These are phyloP conservation scores for Cladosporium sp. DNA, from an alignment of 2,329 filamentous ascomycete genomes.

Conservation along the genomic window DNA sequence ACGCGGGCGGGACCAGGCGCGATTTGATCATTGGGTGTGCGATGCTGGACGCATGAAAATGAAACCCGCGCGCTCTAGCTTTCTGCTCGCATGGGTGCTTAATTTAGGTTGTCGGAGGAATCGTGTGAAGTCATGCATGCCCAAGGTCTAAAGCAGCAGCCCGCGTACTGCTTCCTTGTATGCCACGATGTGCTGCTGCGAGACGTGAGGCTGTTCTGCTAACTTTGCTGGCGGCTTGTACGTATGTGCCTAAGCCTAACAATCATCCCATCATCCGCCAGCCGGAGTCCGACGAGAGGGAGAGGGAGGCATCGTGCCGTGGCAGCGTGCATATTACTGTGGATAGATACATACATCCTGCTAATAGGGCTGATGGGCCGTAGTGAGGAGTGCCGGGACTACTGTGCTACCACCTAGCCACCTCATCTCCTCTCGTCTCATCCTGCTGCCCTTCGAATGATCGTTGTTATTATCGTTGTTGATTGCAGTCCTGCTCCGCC, in stretches of 20 bases:
- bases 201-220: neutral
- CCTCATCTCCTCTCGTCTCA: neutral
- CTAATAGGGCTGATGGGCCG: neutral
- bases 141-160: neutral
- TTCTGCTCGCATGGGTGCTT: constrained; percentile 14
- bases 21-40: neutral
- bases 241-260: neutral
- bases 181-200: neutral
- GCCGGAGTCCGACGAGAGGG: neutral
- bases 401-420: neutral
- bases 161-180: neutral
- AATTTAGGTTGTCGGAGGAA: constrained; percentile 19
- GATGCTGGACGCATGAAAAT: neutral
- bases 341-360: neutral
- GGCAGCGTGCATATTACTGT: neutral
- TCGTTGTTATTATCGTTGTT: neutral
- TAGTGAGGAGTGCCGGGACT: neutral
- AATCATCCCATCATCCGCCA: neutral
- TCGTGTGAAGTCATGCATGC: constrained; percentile 2
- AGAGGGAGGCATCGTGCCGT: neutral
- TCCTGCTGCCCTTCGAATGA: neutral
- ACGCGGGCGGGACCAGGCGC: neutral
- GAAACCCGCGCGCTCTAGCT: neutral
- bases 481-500: neutral
- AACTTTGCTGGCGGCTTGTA: neutral